A percentile compares a stretch with the other conserved stretches of the same genome.
phyloP scores from a whole-genome alignment of 1,284 basidiomycete genomes.

The Ustilago sp. region DNA sequence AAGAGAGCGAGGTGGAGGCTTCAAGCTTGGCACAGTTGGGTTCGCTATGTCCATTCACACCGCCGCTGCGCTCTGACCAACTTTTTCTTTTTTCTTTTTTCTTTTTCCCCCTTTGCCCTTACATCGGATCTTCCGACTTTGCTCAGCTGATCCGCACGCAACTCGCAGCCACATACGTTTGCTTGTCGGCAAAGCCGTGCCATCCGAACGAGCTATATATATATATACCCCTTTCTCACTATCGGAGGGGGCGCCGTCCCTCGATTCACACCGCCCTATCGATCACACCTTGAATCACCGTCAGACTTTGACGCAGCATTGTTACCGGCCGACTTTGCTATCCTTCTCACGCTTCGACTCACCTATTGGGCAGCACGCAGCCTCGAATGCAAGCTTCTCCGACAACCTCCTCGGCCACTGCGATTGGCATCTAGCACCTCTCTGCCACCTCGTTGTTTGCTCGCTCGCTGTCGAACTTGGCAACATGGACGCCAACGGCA shows the following conservation, averaged over 20 bases:
- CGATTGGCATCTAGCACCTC: neutral
- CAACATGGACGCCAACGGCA: neutral
- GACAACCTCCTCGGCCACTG: neutral
- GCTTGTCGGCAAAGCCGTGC: too few relatives aligned
- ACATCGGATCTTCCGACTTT: neutral
- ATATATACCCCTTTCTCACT: neutral
- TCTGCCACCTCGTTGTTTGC: neutral
- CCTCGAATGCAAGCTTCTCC: neutral
- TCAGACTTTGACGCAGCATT: neutral
- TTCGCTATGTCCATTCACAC: neutral
- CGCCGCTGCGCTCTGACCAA: neutral
- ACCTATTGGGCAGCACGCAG: neutral
- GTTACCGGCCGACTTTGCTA: neutral
- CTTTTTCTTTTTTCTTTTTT: too few relatives aligned
- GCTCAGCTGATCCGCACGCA: neutral
- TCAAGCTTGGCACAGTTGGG: neutral
- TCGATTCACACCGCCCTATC: too few relatives aligned
- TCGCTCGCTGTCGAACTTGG: neutral
- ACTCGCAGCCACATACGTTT: neutral
- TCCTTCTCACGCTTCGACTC: neutral
- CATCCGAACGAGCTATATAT: neutral
- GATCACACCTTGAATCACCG: neutral
- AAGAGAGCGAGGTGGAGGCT: neutral
- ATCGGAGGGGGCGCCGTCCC: too few relatives aligned
- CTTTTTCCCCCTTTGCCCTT: neutral